These are phyloP conservation scores for Simplicillium aogashimaense DNA, from an alignment of 2,329 filamentous ascomycete genomes.

Conservation along the genomic window DNA sequence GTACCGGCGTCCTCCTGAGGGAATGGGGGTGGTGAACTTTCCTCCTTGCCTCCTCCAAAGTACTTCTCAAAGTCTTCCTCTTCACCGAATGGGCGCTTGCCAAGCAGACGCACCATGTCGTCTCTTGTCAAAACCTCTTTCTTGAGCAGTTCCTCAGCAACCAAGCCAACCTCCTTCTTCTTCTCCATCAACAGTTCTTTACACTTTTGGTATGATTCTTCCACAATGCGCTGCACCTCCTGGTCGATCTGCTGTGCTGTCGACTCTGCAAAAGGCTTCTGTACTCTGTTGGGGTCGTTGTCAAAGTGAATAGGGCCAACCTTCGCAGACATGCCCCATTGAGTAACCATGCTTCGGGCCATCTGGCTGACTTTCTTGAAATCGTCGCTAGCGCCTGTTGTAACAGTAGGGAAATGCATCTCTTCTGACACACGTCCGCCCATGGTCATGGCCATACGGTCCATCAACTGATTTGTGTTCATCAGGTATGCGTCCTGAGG, in stretches of 20 bases:
- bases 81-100: constrained; percentile 76
- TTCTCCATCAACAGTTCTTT: constrained; percentile 71
- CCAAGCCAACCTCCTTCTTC: constrained; percentile 77
- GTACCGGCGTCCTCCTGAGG: constrained; percentile 31
- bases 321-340: constrained; percentile 96
- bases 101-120: constrained; percentile 83
- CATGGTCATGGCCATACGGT: constrained; percentile 99
- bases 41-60: constrained; percentile 56
- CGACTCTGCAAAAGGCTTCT: constrained; percentile 93
- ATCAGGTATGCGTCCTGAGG: constrained; percentile 91
- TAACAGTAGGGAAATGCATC: constrained; percentile 92
- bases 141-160: constrained; percentile 83
- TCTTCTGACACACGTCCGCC: constrained; percentile 93
- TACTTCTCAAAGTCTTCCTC: constrained; percentile 86
- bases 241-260: constrained; percentile 87
- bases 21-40: constrained; percentile 49
- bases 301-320: constrained; percentile 90
- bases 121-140: constrained; percentile 90
- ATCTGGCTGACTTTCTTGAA: constrained; percentile 97
- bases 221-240: constrained; percentile 85
- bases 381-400: constrained; percentile 88
- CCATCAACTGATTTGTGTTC: constrained; percentile 93
- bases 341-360: constrained; percentile 97
- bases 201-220: constrained; percentile 88
- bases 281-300: constrained; percentile 68